Evolutionary conservation across 306 rosid genomes (phyloP).

Genomic region (Inga leiocalycina): DNA sequence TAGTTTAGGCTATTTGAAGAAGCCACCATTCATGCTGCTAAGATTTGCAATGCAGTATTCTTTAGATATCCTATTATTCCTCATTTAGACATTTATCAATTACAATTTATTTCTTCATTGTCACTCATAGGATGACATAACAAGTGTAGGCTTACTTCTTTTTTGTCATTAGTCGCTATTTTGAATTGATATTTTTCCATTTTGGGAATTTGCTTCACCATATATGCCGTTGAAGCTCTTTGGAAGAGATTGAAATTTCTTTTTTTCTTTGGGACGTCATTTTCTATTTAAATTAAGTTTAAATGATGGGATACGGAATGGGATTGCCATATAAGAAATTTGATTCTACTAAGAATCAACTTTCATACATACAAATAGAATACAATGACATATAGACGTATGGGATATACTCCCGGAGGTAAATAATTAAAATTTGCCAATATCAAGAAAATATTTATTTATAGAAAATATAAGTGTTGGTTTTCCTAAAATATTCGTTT

Average conservation of each 20-base stretch:
- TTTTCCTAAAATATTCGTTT: no score
- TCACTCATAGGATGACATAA: slow-evolving; percentile 55
- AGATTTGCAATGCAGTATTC: slow-evolving; percentile 52
- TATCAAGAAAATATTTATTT: no score
- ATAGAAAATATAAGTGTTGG: no score
- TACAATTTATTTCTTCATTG: slow-evolving; percentile 48
- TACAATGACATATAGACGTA: no score
- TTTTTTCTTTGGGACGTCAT: neutral
- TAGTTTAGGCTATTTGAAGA: slow-evolving; percentile 17
- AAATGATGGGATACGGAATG: no score
- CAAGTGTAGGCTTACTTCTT: slow-evolving; percentile 41
- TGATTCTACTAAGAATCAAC: neutral
- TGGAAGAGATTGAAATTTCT: neutral
- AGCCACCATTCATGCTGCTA: neutral
- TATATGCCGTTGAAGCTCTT: neutral
- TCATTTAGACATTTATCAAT: slow-evolving; percentile 43
- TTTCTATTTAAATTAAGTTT: neutral
- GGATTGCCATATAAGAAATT: neutral
- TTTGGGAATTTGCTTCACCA: slow-evolving; percentile 20
- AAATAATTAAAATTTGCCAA: no score
- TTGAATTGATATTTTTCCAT: slow-evolving; percentile 26
- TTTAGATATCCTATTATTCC: slow-evolving; percentile 53
- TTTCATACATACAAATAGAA: no score
- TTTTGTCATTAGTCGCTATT: slow-evolving; percentile 31
- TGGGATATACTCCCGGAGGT: no score